Conservation (phyloP, 192 early-diverging fungal genomes). For the Endogone sp. region DNA sequence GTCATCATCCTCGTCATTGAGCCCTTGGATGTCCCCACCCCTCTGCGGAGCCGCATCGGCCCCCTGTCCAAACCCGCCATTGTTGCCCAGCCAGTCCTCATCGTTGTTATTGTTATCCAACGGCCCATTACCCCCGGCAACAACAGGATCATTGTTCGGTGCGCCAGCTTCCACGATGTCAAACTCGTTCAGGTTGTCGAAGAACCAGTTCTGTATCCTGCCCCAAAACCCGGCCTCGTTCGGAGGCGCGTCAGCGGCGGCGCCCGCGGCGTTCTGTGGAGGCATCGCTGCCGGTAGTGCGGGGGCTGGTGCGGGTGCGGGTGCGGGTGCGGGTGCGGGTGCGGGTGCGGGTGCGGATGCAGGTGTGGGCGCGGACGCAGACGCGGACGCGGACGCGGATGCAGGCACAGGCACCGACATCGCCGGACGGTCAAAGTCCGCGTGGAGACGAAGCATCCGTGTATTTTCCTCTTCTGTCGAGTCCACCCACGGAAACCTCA, state of each 20-base stretch:
- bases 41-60: not conserved
- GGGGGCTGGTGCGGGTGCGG: not conserved
- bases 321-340: not conserved
- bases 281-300: not conserved
- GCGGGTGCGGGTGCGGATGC: no score
- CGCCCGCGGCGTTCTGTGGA: not conserved
- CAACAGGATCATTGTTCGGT: not conserved
- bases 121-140: no score
- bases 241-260: not conserved
- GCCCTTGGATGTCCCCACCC: not conserved
- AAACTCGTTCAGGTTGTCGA: not conserved
- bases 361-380: no score
- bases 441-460: not conserved
- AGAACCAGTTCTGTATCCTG: not conserved
- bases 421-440: no score
- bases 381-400: no score
- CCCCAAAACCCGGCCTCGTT: not conserved
- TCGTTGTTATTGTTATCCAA: not conserved
- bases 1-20: conserved; percentile 24
- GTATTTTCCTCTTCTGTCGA: not conserved
- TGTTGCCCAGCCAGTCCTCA: not conserved
- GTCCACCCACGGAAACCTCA: no score
- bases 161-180: not conserved
- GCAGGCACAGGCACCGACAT: no score
- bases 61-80: not conserved